Conservation (phyloP, 1,284 basidiomycete genomes). For the Cutaneotrichosporon dermatis region DNA sequence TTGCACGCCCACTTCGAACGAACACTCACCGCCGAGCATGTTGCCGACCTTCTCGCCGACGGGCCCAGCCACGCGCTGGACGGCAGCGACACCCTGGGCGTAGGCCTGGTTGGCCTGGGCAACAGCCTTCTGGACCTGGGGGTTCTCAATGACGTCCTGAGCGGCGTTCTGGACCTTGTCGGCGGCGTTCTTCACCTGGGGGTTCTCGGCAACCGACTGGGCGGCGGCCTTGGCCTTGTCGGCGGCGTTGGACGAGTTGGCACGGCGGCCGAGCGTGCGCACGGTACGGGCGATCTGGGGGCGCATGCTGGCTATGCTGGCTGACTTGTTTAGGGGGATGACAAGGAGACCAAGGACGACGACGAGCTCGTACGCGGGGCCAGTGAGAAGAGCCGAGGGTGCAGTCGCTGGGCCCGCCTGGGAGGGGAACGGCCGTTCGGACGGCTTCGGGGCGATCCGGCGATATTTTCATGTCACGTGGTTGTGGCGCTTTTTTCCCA, state of each 20-base stretch:
- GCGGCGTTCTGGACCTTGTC: not conserved
- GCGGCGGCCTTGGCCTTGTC: conserved; percentile 1
- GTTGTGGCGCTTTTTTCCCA: not conserved
- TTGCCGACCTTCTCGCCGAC: conserved; percentile 43
- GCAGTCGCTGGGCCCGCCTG: too few species aligned
- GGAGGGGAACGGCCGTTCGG: not conserved
- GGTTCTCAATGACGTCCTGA: conserved; percentile 8
- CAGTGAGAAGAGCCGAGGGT: not conserved
- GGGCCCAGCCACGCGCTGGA: conserved; percentile 45
- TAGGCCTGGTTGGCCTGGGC: conserved; percentile 12
- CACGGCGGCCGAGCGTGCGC: conserved; percentile 14
- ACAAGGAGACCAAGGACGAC: not conserved
- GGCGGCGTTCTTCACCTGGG: conserved; percentile 7
- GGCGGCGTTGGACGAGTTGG: conserved; percentile 19
- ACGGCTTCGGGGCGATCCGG: not conserved
- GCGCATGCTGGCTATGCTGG: conserved; percentile 13
- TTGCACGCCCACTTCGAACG: too few species aligned
- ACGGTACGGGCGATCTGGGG: conserved; percentile 19
- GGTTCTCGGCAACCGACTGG: conserved; percentile 8
- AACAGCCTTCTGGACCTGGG: conserved; percentile 8
- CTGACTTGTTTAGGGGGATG: not conserved
- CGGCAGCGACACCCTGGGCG: conserved; percentile 28
- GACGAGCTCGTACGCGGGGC: not conserved
- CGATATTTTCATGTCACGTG: not conserved
- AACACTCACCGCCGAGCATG: conserved; percentile 44